A percentile compares a stretch with the other conserved stretches of the same genome.
Conservation (phyloP, 2,329 filamentous ascomycete species). For the Elsinoe ampelina region DNA sequence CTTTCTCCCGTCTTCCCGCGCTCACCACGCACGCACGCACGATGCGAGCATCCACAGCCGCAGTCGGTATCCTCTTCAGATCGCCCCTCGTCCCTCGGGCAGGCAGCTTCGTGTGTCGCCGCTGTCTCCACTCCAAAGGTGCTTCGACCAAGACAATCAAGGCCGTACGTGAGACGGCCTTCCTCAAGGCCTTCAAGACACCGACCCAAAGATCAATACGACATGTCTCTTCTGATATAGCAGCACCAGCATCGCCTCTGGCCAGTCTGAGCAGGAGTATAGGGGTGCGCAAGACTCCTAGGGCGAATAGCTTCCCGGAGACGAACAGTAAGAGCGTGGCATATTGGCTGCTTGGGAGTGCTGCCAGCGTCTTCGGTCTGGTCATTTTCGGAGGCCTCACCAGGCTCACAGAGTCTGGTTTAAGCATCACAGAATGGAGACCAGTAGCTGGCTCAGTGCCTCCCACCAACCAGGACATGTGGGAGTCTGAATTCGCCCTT, state of each 20-base stretch:
- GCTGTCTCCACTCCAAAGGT: conserved; percentile 26
- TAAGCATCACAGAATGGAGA: conserved; percentile 98
- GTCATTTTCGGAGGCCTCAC: conserved; percentile 93
- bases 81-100: not conserved
- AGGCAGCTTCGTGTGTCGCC: conserved; percentile 23
- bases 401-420: conserved; percentile 84
- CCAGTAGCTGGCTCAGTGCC: conserved; percentile 89
- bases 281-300: conserved; percentile 13
- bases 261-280: conserved; percentile 26
- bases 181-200: conserved; percentile 27
- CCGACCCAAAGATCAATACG: conserved; percentile 18
- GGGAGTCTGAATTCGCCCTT: conserved; percentile 87
- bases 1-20: not conserved
- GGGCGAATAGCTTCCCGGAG: conserved; percentile 42
- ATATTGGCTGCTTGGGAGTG: conserved; percentile 87
- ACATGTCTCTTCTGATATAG: conserved; percentile 18
- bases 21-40: not conserved
- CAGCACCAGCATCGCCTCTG: conserved; percentile 23
- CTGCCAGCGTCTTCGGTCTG: conserved; percentile 90
- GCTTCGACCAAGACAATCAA: conserved; percentile 17
- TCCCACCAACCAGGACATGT: conserved; percentile 67
- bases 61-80: conserved; percentile 11
- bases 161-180: conserved; percentile 26
- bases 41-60: conserved; percentile 15
- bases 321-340: conserved; percentile 68